Evolutionary conservation across 2,329 filamentous ascomycete genomes (phyloP).

Genomic region (Pestalotiopsis sp.): DNA sequence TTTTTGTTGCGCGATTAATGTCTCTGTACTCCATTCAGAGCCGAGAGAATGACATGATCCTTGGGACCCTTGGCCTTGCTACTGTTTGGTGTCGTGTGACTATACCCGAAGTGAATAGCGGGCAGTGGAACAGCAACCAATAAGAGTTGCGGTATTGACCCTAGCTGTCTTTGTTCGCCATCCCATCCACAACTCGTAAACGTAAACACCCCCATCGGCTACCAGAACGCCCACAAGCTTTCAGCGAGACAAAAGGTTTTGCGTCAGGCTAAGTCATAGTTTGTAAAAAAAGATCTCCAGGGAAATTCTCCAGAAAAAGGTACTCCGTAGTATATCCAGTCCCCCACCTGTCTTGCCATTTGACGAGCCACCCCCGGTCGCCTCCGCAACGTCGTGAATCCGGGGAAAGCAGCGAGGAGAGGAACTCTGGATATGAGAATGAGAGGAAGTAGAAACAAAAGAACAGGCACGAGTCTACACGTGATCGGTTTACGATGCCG

Average conservation of each 20-base stretch:
- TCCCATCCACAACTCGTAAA: background rate
- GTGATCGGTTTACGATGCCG: background rate
- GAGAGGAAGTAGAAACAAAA: background rate
- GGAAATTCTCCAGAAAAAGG: background rate
- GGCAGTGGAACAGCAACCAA: background rate
- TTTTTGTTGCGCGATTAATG: slow-evolving; percentile 3
- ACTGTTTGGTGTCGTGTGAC: slow-evolving; percentile 3
- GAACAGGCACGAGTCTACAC: background rate
- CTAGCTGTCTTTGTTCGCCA: background rate
- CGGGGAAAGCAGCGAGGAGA: background rate
- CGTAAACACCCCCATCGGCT: background rate
- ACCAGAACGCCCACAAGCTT: background rate
- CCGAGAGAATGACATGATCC: background rate
- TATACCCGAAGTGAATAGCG: background rate
- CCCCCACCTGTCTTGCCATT: background rate
- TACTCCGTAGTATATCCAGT: too few relatives aligned
- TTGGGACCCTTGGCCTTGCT: background rate
- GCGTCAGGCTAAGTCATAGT: background rate
- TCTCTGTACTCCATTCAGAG: background rate
- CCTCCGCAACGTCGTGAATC: background rate
- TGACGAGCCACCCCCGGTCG: background rate
- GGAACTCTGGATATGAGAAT: background rate
- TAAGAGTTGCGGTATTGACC: background rate
- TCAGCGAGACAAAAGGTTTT: background rate
- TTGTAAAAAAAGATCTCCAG: background rate